phyloP scores from a whole-genome alignment of 495 filamentous ascomycete species.

The Xylaria venustula region DNA sequence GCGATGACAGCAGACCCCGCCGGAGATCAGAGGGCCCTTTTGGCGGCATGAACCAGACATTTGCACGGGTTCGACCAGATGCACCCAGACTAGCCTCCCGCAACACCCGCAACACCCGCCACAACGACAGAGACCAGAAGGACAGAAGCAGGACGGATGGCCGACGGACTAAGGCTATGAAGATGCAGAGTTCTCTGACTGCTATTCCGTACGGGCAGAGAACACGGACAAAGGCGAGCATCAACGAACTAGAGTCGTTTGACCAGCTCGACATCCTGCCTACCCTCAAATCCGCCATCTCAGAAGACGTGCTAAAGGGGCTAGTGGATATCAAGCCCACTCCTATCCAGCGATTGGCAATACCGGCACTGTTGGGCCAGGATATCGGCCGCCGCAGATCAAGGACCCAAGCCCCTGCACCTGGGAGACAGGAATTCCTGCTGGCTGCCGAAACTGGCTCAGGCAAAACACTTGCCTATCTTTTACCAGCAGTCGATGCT shows the following conservation, averaged over 20 bases:
- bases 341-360: slow-evolving; percentile 82
- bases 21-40: slow-evolving; percentile 61
- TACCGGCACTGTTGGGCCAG: slow-evolving; percentile 69
- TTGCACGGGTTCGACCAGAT: slow-evolving; percentile 39
- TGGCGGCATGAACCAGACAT: slow-evolving; percentile 74
- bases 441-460: slow-evolving; percentile 96
- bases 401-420: slow-evolving; percentile 11
- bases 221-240: slow-evolving; percentile 62
- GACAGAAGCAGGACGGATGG: slow-evolving; percentile 33
- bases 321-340: slow-evolving; percentile 74
- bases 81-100: slow-evolving; percentile 31
- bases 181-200: slow-evolving; percentile 83
- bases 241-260: slow-evolving; percentile 72
- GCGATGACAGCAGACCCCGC: slow-evolving; percentile 32
- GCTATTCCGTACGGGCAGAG: slow-evolving; percentile 72
- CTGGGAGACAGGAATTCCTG: slow-evolving; percentile 68
- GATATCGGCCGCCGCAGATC: slow-evolving; percentile 20
- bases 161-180: slow-evolving; percentile 71
- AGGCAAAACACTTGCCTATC: slow-evolving; percentile 91
- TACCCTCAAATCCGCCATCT: slow-evolving; percentile 69
- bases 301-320: slow-evolving; percentile 65
- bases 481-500: slow-evolving; percentile 77
- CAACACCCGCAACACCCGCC: slow-evolving; percentile 17
- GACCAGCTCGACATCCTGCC: slow-evolving; percentile 74
- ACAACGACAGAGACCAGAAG: slow-evolving; percentile 27